Base-by-base conservation (phyloP, 768 basidiomycete genomes). In the Pleurotus citrinopileatus region DNA sequence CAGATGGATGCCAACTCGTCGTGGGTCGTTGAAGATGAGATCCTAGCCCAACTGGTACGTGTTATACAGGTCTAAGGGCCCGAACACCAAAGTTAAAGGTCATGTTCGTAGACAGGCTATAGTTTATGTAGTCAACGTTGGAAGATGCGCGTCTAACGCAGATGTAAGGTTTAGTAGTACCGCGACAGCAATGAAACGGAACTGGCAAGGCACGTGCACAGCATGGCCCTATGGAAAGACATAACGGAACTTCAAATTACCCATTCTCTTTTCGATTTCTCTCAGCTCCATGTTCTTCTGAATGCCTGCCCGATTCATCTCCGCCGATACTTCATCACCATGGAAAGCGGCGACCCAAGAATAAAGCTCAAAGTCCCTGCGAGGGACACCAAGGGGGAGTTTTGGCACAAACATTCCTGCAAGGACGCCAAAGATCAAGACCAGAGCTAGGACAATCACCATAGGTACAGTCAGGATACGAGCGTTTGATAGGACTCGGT, bases 401-500 rank as follows among this genome's bases (percentile, higher is more conserved):
- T 53, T 53, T n/a, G 52, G 52, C 1, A 53, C 52, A 12, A 53
- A 53, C n/a, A 53, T n/a, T n/a, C 38, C 52, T 17, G 38, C 52
- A 27, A 53, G 37, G 12, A 53, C n/a, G 12, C 52, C 52, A 12
- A 53, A 53, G 2, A 40, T 12, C n/a, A 52, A 19, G 13, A 43
- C 52, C 12, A 52, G 34, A 28, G 37, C 34, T 32, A 52, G n/a
- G 34, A 52, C 17, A 36, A 52, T 37, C 12, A 40, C 50, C 50
- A 37, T 36, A 12, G 20, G 20, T 17, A 52, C 20, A 17, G 32
- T 52, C 12, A 37, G 20, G 13, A 52, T 37, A 9, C 34, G 27
- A 2, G 48, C 48, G 20, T 22, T 37, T 12, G 48, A 60, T 8
- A 70, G 40, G 0, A 68, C 59, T 4, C 48, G 40, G 55, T 77